A percentile compares a stretch with the other conserved stretches of the same genome.
phyloP scores from a whole-genome alignment of 768 basidiomycete genomes.

The Lentinula guzmanii region DNA sequence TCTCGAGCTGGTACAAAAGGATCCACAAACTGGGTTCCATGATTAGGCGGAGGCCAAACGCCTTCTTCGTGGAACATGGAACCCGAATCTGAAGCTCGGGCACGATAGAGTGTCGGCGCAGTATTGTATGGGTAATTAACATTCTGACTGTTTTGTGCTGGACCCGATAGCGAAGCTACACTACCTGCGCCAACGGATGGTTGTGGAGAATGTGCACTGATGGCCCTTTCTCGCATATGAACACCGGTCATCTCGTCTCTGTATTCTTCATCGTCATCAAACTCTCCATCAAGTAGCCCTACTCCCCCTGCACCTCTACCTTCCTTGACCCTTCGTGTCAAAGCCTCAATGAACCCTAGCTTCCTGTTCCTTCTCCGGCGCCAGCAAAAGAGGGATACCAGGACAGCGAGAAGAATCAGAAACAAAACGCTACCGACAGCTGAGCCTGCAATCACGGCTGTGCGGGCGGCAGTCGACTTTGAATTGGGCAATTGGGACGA shows the following conservation, averaged over 20 bases:
- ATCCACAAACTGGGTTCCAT: conserved; percentile 27
- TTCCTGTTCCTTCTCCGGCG: conserved; percentile 29
- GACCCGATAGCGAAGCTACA: conserved; percentile 5
- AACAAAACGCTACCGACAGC: conserved; percentile 28
- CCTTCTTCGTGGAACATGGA: conserved; percentile 42
- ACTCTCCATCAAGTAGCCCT: conserved; percentile 29
- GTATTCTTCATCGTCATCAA: conserved; percentile 28
- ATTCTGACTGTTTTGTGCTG: background rate
- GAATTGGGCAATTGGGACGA: conserved; percentile 10
- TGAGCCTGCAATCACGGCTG: conserved; percentile 35
- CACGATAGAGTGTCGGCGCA: conserved; percentile 30
- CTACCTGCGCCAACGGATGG: conserved; percentile 1
- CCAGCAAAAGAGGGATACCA: conserved; percentile 30
- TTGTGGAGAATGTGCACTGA: conserved; percentile 3
- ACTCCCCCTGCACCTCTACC: conserved; percentile 16
- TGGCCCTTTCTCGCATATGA: conserved; percentile 11
- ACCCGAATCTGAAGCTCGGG: conserved; percentile 35
- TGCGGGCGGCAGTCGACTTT: conserved; percentile 17
- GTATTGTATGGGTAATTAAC: conserved; percentile 11
- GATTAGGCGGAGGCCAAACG: conserved; percentile 36
- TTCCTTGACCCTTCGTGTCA: conserved; percentile 17
- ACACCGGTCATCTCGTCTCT: conserved; percentile 5
- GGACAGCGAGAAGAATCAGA: conserved; percentile 25
- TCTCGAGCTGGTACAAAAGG: conserved; percentile 20
- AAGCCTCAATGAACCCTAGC: conserved; percentile 21